Evolutionary conservation across 768 basidiomycete genomes (phyloP).

Genomic region (Kwoniella europaea): DNA sequence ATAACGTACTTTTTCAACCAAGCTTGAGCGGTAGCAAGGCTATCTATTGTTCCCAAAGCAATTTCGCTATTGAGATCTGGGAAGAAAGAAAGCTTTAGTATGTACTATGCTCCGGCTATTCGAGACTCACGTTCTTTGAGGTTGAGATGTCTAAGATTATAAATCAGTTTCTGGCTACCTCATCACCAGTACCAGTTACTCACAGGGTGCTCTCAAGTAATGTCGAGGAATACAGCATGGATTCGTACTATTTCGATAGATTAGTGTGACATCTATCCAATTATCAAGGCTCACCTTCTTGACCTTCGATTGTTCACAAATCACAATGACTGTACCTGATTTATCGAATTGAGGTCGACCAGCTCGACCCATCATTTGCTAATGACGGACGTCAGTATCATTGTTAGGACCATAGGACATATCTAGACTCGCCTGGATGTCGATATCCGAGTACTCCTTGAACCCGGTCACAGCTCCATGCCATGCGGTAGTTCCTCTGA

Average conservation of each 20-base stretch:
- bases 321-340: conserved; percentile 50
- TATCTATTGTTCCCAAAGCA: conserved; percentile 78
- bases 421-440: conserved; percentile 65
- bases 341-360: conserved; percentile 89
- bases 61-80: conserved; percentile 87
- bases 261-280: neutral
- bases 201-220: conserved; percentile 73
- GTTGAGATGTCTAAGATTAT: conserved; percentile 69
- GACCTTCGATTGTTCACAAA: conserved; percentile 45
- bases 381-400: neutral
- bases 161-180: neutral
- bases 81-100: neutral
- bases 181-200: neutral
- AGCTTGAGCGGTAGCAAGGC: conserved; percentile 70
- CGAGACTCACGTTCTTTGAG: conserved; percentile 69
- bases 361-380: conserved; percentile 91
- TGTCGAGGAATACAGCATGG: conserved; percentile 43
- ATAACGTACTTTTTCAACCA: conserved; percentile 64
- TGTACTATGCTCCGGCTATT: neutral
- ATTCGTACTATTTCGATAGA: conserved; percentile 27
- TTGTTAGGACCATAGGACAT: too few species aligned
- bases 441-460: conserved; percentile 86
- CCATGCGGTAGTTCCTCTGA: conserved; percentile 86
- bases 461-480: conserved; percentile 65
- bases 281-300: conserved; percentile 28